Conservation (phyloP, 108 stramenopile species). For the Nannochloropsis gaditana region DNA sequence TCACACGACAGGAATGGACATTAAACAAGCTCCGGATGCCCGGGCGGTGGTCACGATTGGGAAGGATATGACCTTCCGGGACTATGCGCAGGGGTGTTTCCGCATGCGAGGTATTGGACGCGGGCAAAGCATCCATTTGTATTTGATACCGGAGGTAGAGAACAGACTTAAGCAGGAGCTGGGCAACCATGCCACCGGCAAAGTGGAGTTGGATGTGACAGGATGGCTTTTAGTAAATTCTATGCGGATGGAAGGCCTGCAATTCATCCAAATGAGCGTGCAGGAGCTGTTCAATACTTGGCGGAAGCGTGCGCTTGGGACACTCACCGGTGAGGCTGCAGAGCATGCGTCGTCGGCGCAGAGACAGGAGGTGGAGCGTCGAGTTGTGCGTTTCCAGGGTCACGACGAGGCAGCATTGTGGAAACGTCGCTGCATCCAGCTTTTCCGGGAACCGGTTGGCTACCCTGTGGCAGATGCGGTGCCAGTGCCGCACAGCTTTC, state of each 20-base stretch:
- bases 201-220: constrained; percentile 65
- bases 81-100: constrained; percentile 93
- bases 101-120: constrained; percentile 91
- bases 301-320: constrained; percentile 71
- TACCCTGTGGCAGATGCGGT: neutral
- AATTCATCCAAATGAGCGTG: constrained; percentile 84
- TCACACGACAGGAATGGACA: constrained; percentile 98
- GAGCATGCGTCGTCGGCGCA: neutral
- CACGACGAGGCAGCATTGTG: neutral
- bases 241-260: constrained; percentile 94
- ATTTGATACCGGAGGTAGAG: constrained; percentile 85
- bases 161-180: constrained; percentile 48
- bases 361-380: neutral
- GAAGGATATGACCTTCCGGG: constrained; percentile 95
- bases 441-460: neutral
- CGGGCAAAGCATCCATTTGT: constrained; percentile 81
- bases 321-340: neutral
- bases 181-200: constrained; percentile 16
- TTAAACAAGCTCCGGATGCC: constrained; percentile 83
- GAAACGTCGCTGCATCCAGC: neutral
- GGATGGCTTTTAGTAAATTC: constrained; percentile 96
- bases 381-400: neutral
- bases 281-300: constrained; percentile 91
- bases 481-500: neutral
- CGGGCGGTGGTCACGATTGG: constrained; percentile 82